A percentile compares a stretch with the other conserved stretches of the same genome.
Conservation (phyloP, 2,329 filamentous ascomycete genomes). For the Fusarium temperatum region DNA sequence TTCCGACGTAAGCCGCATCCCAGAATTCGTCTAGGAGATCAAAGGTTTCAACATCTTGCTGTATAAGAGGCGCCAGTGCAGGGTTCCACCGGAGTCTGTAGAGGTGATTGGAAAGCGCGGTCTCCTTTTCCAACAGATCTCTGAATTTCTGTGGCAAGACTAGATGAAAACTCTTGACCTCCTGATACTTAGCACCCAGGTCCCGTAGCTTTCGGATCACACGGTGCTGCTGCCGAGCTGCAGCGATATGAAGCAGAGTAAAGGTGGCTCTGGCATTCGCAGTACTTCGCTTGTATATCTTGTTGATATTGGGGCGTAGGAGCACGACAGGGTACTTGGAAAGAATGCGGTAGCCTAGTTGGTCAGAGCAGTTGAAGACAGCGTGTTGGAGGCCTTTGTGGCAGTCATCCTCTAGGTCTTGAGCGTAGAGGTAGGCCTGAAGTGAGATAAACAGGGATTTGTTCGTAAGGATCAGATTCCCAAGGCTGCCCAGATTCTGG, state of each 20-base stretch:
- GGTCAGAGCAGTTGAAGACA: neutral
- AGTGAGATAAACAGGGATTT: neutral
- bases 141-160: neutral
- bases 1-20: neutral
- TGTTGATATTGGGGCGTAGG: neutral
- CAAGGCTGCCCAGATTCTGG: neutral
- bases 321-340: neutral
- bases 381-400: neutral
- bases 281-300: too few species aligned
- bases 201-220: neutral
- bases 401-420: neutral
- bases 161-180: neutral
- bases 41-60: neutral
- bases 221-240: neutral
- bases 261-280: neutral
- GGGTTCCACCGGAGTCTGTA: neutral
- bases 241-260: conserved; percentile 16
- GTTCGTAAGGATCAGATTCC: neutral
- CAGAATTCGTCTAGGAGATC: neutral
- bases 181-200: neutral
- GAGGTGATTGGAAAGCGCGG: neutral
- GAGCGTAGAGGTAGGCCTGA: neutral
- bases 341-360: neutral
- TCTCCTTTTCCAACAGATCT: neutral
- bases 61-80: neutral